Conservation (phyloP, 345 rosid species). For the Linum usitatissimum region DNA sequence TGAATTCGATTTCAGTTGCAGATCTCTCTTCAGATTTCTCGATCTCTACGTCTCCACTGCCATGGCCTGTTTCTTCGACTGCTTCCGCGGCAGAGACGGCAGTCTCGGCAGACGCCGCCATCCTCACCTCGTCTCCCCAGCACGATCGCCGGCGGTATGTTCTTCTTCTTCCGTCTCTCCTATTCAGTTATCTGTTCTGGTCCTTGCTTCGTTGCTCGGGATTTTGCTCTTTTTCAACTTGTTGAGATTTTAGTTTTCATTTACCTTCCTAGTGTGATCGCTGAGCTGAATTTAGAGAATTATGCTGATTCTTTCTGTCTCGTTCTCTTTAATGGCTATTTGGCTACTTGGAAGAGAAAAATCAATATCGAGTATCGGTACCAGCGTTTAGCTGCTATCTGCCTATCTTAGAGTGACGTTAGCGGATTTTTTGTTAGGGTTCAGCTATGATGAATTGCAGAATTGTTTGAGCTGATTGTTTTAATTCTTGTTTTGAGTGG, state of each 20-base stretch:
- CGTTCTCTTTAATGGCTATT: not conserved
- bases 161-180: not conserved
- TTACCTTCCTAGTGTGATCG: not conserved
- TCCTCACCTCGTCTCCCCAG: constrained; percentile 24
- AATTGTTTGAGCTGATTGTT: not conserved
- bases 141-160: constrained; percentile 24
- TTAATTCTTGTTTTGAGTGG: not conserved
- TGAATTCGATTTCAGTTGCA: constrained; percentile 21
- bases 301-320: not conserved
- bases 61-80: constrained; percentile 76
- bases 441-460: not conserved
- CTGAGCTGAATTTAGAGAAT: not conserved
- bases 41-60: constrained; percentile 27
- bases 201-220: not conserved
- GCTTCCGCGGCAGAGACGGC: constrained; percentile 52
- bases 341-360: not conserved
- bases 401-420: not conserved
- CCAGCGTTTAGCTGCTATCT: not conserved
- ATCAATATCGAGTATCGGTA: not conserved
- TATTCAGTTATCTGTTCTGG: not conserved
- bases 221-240: not conserved
- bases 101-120: constrained; percentile 9
- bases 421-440: not conserved
- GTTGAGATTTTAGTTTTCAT: not conserved
- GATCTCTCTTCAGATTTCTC: constrained; percentile 25